Conservation (phyloP, 768 basidiomycete species). For the Suillus cothurnatus region DNA sequence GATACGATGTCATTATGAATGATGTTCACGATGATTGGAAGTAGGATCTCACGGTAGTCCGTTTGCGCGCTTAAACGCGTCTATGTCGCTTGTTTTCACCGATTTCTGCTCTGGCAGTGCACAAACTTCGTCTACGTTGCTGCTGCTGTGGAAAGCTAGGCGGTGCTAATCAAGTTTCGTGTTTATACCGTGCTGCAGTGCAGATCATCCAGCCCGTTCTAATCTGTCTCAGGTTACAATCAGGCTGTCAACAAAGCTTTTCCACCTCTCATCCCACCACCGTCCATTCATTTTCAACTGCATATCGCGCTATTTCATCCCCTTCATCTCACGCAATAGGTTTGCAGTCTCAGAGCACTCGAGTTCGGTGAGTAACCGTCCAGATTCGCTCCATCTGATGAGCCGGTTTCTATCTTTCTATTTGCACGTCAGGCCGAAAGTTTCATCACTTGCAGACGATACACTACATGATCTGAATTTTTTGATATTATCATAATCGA, state of each 20-base stretch:
- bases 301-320: not conserved
- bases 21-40: not conserved
- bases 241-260: not conserved
- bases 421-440: constrained; percentile 53
- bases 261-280: not conserved
- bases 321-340: not conserved
- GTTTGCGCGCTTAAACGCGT: not conserved
- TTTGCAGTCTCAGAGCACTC: not conserved
- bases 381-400: not conserved
- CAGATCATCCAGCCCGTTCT: not conserved
- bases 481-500: constrained; percentile 1
- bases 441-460: constrained; percentile 14
- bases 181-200: not conserved
- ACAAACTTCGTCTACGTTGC: not conserved
- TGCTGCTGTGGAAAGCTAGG: not conserved
- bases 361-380: constrained; percentile 1
- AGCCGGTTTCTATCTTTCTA: constrained; percentile 18
- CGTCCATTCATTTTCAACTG: not conserved
- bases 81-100: not conserved
- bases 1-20: not conserved
- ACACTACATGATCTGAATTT: constrained; percentile 8
- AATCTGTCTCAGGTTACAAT: not conserved
- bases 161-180: not conserved
- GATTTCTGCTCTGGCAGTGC: not conserved
- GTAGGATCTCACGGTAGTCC: not conserved